Evolutionary conservation across 108 stramenopile genomes (phyloP), one percentile per base, ranked within the genome.

Genomic region (Nitzschia sp.): DNA sequence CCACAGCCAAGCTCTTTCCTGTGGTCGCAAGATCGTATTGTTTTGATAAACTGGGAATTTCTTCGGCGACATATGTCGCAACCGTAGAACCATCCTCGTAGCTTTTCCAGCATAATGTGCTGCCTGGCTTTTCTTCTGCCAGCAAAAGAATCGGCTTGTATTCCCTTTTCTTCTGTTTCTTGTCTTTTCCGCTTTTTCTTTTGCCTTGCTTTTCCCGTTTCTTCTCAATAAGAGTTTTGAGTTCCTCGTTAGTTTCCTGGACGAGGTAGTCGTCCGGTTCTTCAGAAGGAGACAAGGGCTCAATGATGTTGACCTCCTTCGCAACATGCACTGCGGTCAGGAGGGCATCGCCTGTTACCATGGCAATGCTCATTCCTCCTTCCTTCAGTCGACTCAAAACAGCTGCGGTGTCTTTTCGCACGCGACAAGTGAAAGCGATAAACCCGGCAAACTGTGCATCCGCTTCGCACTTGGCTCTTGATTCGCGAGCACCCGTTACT

Each of bases 281-380:
- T 1, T 76, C 70, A 34, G 74, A 71, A 3, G 23, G 6, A 9
- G 29, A 33, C 2, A 54, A 34, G 0, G 72, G 64, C 23, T 82
- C 83, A 42, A 88, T 87, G 61, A 96, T 96, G 54, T 64, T 30
- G 15, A 96, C 96, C 75, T 97, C 95, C 61, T 92, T 94, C 15
- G 98, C 98, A 15, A 98, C 98, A 68, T 98, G 97, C 62, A 94
- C 79, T 6, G 97, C 96, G 25, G 98, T 98, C 30, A 98, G 76
- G 25, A 97, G 70, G 0, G 97, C 96, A 82, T 98, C 98, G 0
- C 98, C 98, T 25, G 98, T 98, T 18, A 97, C 91, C 98, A 98
- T 98, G 2, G 94, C 84, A 11, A 97, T 89, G 18, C 68, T 70
- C 89, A 95, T 90, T 18, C 93, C 96, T 35, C 96, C 96, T 60